Evolutionary conservation across 1,139 yeast genomes (phyloP).

Genomic region (Saccharomyces hybrid): DNA sequence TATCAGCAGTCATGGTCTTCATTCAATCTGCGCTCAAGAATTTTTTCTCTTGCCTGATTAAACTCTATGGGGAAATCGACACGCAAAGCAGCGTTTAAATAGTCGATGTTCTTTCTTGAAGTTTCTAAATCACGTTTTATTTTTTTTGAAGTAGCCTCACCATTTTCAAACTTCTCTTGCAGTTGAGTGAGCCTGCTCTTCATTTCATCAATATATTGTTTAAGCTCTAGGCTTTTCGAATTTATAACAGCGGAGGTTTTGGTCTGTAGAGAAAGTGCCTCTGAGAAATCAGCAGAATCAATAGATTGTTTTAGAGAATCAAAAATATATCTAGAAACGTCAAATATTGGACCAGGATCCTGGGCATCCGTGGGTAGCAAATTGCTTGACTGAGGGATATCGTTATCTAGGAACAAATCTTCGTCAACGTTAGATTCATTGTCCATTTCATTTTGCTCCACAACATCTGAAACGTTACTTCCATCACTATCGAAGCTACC

Average conservation of each 20-base stretch:
- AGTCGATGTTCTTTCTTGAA: slow-evolving; percentile 16
- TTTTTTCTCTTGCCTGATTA: slow-evolving; percentile 27
- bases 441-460: neutral
- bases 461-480: neutral
- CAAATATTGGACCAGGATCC: slow-evolving; percentile 27
- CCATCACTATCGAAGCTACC: slow-evolving; percentile 1
- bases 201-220: slow-evolving; percentile 21
- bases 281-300: slow-evolving; percentile 28
- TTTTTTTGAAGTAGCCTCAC: slow-evolving; percentile 15
- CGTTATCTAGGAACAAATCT: slow-evolving; percentile 15
- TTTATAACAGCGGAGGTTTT: slow-evolving; percentile 30
- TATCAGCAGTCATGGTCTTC: slow-evolving; percentile 5
- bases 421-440: slow-evolving; percentile 7
- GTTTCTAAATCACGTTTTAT: slow-evolving; percentile 18
- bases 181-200: slow-evolving; percentile 14
- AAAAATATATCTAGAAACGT: slow-evolving; percentile 27
- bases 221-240: slow-evolving; percentile 27
- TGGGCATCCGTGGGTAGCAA: slow-evolving; percentile 16
- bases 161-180: slow-evolving; percentile 19
- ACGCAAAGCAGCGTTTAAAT: slow-evolving; percentile 17
- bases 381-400: slow-evolving; percentile 14
- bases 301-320: slow-evolving; percentile 25
- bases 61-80: slow-evolving; percentile 29
- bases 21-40: slow-evolving; percentile 21
- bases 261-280: slow-evolving; percentile 27